Evolutionary conservation across 768 basidiomycete genomes (phyloP).

Genomic region (Podaxis mareebaensis): DNA sequence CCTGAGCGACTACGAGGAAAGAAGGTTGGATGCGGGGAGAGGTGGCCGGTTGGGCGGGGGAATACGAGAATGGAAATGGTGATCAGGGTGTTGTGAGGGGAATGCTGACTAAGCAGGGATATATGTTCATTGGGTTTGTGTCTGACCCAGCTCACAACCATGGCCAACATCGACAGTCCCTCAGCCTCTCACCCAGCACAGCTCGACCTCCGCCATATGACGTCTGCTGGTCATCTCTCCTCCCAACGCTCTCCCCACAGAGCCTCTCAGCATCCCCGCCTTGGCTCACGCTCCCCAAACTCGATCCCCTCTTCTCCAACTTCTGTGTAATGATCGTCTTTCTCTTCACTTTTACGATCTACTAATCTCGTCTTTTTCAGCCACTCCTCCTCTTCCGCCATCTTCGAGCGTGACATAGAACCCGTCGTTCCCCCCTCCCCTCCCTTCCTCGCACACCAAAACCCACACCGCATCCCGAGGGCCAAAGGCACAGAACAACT

Average conservation of each 20-base stretch:
- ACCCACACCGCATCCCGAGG: conserved; percentile 75
- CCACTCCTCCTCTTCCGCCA: conserved; percentile 83
- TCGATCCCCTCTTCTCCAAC: conserved; percentile 81
- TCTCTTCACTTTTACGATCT: conserved; percentile 4
- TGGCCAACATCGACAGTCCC: not conserved
- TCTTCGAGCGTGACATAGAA: conserved; percentile 92
- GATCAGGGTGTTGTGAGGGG: not conserved
- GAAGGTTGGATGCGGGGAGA: too few relatives aligned
- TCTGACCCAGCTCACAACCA: not conserved
- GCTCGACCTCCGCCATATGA: conserved; percentile 55
- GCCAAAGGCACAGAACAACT: conserved; percentile 72
- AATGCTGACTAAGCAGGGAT: conserved; percentile 9
- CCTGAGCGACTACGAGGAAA: not conserved
- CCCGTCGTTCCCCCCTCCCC: conserved; percentile 47
- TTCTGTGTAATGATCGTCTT: conserved; percentile 56
- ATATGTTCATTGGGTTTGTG: not conserved
- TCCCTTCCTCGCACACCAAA: conserved; percentile 33
- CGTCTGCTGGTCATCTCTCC: conserved; percentile 46
- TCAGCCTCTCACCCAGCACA: not conserved
- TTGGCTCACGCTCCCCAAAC: conserved; percentile 67
- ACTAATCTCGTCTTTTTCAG: conserved; percentile 25
- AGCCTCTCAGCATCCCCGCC: conserved; percentile 47
- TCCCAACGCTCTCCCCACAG: conserved; percentile 31
- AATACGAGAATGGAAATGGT: not conserved
- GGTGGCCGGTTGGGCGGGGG: not conserved